Base-by-base conservation (phyloP, 2,329 filamentous ascomycete genomes). In the Colletotrichum theobromicola region DNA sequence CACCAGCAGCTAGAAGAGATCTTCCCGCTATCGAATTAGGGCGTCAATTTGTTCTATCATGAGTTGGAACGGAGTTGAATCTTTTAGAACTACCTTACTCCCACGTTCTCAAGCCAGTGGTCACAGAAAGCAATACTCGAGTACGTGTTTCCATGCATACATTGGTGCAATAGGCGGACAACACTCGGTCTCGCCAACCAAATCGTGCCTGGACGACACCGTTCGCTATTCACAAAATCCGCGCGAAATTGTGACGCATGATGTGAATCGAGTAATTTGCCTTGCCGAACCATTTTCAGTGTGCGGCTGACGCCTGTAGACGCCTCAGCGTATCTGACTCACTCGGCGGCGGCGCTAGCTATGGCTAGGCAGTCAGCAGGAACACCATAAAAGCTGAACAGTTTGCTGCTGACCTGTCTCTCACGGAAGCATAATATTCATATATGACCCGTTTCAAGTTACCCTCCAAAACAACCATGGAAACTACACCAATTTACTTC, bases 401-500 rank as follows among this genome's bases (percentile, higher is more conserved):
- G 13, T 13, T 18, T 2, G 13, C 34, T 35, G 34, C 34, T 15
- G 7, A 7, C 15, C 34, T 35, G 7, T 35, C 34, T 35, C 7
- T 35, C 5, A 35, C 16, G 15, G 16, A 35, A 35, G 2, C 18
- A 46, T 21, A 13, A n/a, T n/a, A n/a, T n/a, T n/a, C 5, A 46
- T 18, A 1, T 21, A 46, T 46, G 42, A 21, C n/a, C 42, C 42
- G 5, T 50, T 21, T 2, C 10, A 50, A 2, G 21, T 50, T 57
- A 2, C 3, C 30, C 8, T 21, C 18, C 4, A 26, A 24, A 35
- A 3, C 7, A 16, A 35, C 9, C 16, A 61, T 70, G 67, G 35
- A 53, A 3, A 67, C 37, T 24, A 28, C 55, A 16, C 74, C 76
- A 42, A 66, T 87, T n/a, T 89, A 84, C 80, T 89, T 89, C 78